Percentiles rank a stretch among this genome's conserved stretches.
phyloP scores from a whole-genome alignment of 2,329 filamentous ascomycete genomes.

The Sarocladiaceae sp. region DNA sequence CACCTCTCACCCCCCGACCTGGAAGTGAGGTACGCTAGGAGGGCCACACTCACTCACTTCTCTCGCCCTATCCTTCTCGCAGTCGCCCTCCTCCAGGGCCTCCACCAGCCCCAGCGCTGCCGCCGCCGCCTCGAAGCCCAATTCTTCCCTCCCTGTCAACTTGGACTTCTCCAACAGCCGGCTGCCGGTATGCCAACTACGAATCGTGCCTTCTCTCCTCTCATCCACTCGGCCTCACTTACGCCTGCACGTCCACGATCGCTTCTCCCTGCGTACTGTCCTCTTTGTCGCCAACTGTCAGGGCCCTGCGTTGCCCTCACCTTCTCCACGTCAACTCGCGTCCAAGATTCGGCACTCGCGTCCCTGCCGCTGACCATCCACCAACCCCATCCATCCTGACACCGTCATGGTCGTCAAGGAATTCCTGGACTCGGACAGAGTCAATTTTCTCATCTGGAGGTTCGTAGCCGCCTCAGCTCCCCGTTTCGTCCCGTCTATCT shows the following conservation, averaged over 20 bases:
- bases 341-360: conserved; percentile 8
- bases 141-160: conserved; percentile 9
- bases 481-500: neutral
- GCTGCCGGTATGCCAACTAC: conserved; percentile 9
- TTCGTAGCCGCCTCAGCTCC: conserved; percentile 40
- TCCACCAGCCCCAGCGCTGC: conserved; percentile 1
- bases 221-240: neutral
- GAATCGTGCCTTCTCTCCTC: neutral
- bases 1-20: neutral
- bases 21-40: too few species aligned
- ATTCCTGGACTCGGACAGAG: conserved; percentile 60
- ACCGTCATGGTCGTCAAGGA: conserved; percentile 50
- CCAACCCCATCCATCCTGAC: conserved; percentile 6
- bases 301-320: neutral
- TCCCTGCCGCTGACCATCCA: conserved; percentile 8
- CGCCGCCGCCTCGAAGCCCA: conserved; percentile 6
- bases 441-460: conserved; percentile 71
- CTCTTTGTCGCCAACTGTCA: neutral
- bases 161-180: conserved; percentile 9
- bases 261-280: neutral
- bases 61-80: neutral
- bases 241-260: neutral
- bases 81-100: neutral
- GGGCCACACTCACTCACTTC: neutral
- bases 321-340: conserved; percentile 9